Base-by-base conservation (phyloP, 2,329 filamentous ascomycete genomes). In the Aspergillus transmontanensis region DNA sequence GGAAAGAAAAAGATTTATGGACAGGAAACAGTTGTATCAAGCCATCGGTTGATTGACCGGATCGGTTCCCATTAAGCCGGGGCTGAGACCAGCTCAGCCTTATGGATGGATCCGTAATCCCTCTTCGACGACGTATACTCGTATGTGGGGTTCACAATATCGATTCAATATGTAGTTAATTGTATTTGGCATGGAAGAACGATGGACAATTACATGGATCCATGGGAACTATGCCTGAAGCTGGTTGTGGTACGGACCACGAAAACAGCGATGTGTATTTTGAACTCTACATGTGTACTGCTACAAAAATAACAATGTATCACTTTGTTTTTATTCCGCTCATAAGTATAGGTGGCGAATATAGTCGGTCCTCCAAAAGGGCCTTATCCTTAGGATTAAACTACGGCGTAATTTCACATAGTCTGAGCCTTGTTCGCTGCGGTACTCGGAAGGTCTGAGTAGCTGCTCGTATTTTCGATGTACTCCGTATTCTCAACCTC, bases 1-100 rank as follows among this genome's bases (percentile, higher is more conserved):
- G n/a, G 9, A 48, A 21, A 39, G 32, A 41, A 32, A 26, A 39
- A 9, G 19, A 36, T 12, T 50, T 30, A 48, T 16, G 21, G 12
- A 6, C 46, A 30, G 26, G 30, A n/a, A 30, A 30, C 32, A 14
- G 50, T 53, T 26, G n/a, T 53, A 19, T 32, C 48, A 30, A 51
- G 48, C 23, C 48, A 30, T 28, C 16, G 16, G 6, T 41, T 41
- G 39, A 9, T n/a, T 54, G 30, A 55, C 21, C 11, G 10, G n/a
- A 39, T 55, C 28, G 11, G n/a, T n/a, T 21, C 9, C n/a, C 19
- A n/a, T 54, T 21, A 54, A n/a, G 51, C 10, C 4, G 19, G 16
- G 39, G 39, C 39, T 41, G 16, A 55, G 36, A 16, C n/a, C 51
- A 55, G n/a, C 21, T 54, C 51, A 54, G 51, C 51, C 51, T 55